These are phyloP conservation scores for Apophysomyces ossiformis DNA, from an alignment of 371 early-diverging fungal species.

Conservation along the genomic window DNA sequence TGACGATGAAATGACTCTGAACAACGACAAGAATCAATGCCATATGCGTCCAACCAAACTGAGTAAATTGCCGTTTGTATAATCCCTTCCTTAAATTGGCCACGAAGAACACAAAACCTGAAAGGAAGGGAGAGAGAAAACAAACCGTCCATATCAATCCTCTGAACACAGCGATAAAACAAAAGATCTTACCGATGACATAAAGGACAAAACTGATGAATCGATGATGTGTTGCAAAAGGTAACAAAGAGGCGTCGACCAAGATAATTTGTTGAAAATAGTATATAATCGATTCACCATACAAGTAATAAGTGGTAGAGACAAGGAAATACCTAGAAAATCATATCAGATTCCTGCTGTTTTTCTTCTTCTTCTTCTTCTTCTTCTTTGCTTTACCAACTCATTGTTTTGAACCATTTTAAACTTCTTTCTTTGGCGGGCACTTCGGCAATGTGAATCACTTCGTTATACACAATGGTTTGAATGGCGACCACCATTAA, in stretches of 20 bases:
- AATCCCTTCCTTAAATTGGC: slow-evolving; percentile 89
- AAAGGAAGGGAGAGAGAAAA: no score
- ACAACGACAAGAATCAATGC: slow-evolving; percentile 86
- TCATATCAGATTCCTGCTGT: no score
- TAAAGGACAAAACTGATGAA: slow-evolving; percentile 94
- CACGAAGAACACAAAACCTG: slow-evolving; percentile 94
- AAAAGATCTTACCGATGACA: slow-evolving; percentile 59
- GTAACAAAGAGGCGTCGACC: slow-evolving; percentile 81
- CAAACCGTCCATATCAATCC: no score
- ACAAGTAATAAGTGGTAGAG: slow-evolving; percentile 89
- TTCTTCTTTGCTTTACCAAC: slow-evolving; percentile 64
- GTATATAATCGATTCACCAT: slow-evolving; percentile 91
- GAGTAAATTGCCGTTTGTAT: slow-evolving; percentile 88
- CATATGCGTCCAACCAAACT: slow-evolving; percentile 98
- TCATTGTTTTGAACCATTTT: slow-evolving; percentile 88
- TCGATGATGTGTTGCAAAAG: slow-evolving; percentile 91
- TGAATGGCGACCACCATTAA: slow-evolving; percentile 83
- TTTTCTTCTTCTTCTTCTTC: neutral
- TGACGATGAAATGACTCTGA: slow-evolving; percentile 92
- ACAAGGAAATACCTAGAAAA: slow-evolving; percentile 76
- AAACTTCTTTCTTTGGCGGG: slow-evolving; percentile 82
- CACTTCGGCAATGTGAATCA: slow-evolving; percentile 81
- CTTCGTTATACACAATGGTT: slow-evolving; percentile 80
- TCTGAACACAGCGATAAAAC: no score
- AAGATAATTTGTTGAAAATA: slow-evolving; percentile 80